Conservation (phyloP, 345 rosid species). For the Lepidium didymum region DNA sequence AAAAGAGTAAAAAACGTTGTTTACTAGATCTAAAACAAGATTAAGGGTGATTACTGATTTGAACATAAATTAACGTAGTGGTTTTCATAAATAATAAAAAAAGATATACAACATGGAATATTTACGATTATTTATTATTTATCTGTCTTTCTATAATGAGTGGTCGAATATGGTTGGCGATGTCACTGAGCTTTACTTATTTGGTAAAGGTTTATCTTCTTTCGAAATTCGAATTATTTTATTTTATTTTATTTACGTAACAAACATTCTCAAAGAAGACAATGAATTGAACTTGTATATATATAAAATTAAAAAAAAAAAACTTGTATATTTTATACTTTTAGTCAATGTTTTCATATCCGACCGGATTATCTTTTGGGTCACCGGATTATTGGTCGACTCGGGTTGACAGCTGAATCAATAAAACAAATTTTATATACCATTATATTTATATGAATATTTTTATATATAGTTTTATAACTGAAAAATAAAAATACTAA, state of each 20-base stretch:
- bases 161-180: slow-evolving; percentile 4
- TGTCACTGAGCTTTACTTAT: slow-evolving; percentile 1
- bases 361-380: too few species aligned
- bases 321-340: too few species aligned
- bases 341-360: too few species aligned
- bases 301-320: too few species aligned
- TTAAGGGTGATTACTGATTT: not conserved
- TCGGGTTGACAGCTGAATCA: too few species aligned
- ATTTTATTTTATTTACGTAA: not conserved
- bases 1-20: not conserved
- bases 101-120: not conserved
- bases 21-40: not conserved
- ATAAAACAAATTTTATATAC: too few species aligned
- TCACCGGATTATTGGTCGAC: too few species aligned
- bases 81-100: not conserved
- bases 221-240: not conserved
- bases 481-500: too few species aligned
- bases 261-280: not conserved
- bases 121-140: not conserved
- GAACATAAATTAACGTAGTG: not conserved
- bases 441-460: too few species aligned
- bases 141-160: not conserved
- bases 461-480: too few species aligned
- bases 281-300: not conserved
- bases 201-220: not conserved